Conservation (phyloP, 2,329 filamentous ascomycete species). For the Cercospora janseana region DNA sequence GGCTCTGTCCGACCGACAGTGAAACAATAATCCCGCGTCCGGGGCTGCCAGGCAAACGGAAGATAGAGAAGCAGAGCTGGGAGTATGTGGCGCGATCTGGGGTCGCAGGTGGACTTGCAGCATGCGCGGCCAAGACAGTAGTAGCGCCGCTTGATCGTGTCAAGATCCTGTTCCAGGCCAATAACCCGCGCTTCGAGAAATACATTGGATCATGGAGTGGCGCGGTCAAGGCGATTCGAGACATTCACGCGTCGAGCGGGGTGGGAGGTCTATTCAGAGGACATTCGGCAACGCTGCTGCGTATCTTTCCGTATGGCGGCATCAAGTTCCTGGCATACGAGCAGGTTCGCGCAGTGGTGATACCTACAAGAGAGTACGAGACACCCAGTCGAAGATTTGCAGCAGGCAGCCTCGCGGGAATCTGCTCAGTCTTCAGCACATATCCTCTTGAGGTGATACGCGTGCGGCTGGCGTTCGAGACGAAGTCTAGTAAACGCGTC, state of each 20-base stretch:
- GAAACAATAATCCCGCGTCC: slow-evolving; percentile 47
- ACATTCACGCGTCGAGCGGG: slow-evolving; percentile 78
- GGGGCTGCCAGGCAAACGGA: slow-evolving; percentile 46
- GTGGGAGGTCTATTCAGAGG: slow-evolving; percentile 79
- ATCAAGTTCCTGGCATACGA: slow-evolving; percentile 99
- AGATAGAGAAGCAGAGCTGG: slow-evolving; percentile 67
- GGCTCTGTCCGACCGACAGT: slow-evolving; percentile 54
- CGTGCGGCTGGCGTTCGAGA: slow-evolving; percentile 92
- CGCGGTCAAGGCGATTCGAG: slow-evolving; percentile 74
- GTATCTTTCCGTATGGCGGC: slow-evolving; percentile 95
- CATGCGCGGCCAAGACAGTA: slow-evolving; percentile 90
- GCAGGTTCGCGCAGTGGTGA: slow-evolving; percentile 80
- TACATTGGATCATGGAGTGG: slow-evolving; percentile 89
- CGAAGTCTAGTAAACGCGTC: slow-evolving; percentile 68
- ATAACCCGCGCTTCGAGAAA: slow-evolving; percentile 89
- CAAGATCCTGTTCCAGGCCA: slow-evolving; percentile 97
- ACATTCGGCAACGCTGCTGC: slow-evolving; percentile 87
- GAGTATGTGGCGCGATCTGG: slow-evolving; percentile 84
- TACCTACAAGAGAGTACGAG: slow-evolving; percentile 69
- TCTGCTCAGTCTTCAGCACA: slow-evolving; percentile 91
- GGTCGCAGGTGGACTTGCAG: slow-evolving; percentile 83
- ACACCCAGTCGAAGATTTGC: slow-evolving; percentile 73
- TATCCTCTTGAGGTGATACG: slow-evolving; percentile 92
- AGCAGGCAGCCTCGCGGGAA: slow-evolving; percentile 73
- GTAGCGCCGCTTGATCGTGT: slow-evolving; percentile 95